phyloP scores from a whole-genome alignment of 768 basidiomycete genomes.

The Lactarius sanguifluus region DNA sequence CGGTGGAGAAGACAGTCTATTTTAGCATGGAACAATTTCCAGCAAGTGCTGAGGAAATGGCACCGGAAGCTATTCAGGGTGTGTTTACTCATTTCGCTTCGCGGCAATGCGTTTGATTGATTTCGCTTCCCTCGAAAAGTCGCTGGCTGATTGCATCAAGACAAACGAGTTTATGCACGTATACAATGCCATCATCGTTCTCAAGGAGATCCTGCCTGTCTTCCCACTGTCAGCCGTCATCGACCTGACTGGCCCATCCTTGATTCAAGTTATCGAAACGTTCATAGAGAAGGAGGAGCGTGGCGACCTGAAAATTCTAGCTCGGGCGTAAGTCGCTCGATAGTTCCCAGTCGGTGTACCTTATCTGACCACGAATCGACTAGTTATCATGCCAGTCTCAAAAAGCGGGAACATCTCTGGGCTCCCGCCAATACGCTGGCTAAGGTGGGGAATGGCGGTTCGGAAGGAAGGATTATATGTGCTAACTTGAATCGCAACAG shows the following conservation, averaged over 20 bases:
- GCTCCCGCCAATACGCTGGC: constrained; percentile 34
- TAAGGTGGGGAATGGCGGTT: constrained; percentile 36
- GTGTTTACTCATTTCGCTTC: too few relatives aligned
- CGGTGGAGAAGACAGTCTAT: constrained; percentile 49
- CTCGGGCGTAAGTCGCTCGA: constrained; percentile 57
- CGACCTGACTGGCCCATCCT: constrained; percentile 50
- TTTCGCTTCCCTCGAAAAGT: too few relatives aligned
- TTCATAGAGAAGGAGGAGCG: constrained; percentile 76
- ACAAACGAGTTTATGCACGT: constrained; percentile 96
- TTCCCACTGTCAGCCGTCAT: constrained; percentile 73
- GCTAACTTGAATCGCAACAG: constrained; percentile 8
- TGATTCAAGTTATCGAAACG: constrained; percentile 62
- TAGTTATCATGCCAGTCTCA: constrained; percentile 73
- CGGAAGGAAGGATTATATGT: background rate
- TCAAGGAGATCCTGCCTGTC: constrained; percentile 86
- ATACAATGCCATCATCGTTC: constrained; percentile 92
- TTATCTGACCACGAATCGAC: constrained; percentile 19
- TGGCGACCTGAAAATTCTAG: constrained; percentile 80
- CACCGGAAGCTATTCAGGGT: constrained; percentile 75
- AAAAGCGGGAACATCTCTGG: constrained; percentile 69
- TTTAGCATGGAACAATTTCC: constrained; percentile 69
- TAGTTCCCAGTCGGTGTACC: background rate
- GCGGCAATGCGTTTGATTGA: too few relatives aligned
- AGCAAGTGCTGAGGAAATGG: constrained; percentile 77
- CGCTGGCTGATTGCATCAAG: constrained; percentile 76